Evolutionary conservation across 139 green algal genomes (phyloP).

Genomic region (Tetraselmis chui): DNA sequence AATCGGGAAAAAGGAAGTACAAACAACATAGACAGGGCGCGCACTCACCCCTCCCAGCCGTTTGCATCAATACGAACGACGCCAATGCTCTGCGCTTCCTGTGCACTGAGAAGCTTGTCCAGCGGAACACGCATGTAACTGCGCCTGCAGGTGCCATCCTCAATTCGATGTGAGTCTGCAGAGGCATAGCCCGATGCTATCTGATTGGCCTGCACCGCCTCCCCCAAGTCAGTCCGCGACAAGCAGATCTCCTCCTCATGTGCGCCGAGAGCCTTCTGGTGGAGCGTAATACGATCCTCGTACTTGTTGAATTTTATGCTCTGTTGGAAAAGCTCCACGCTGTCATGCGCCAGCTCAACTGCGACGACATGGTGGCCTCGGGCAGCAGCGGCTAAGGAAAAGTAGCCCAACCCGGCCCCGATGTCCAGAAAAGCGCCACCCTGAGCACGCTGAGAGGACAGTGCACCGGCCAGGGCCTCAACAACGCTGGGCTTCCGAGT

Average conservation of each 20-base stretch:
- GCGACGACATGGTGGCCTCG: constrained; percentile 59
- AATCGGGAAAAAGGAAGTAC: background rate
- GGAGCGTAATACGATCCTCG: background rate
- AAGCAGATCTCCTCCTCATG: background rate
- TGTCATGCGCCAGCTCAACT: constrained; percentile 54
- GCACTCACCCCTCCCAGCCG: background rate
- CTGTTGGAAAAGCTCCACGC: background rate
- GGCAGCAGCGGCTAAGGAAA: constrained; percentile 67
- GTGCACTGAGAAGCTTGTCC: background rate
- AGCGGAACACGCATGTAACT: background rate
- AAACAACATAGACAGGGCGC: too few relatives aligned
- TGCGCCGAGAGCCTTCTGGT: background rate
- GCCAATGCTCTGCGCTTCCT: background rate
- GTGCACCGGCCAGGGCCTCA: constrained; percentile 66
- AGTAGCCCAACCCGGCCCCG: constrained; percentile 65
- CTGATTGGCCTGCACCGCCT: background rate
- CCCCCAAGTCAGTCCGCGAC: background rate
- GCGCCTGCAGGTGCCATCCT: background rate
- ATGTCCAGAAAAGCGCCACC: constrained; percentile 61
- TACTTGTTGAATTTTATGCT: background rate
- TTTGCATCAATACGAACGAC: background rate
- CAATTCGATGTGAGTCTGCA: background rate
- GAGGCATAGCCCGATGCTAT: background rate
- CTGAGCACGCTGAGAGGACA: constrained; percentile 32
- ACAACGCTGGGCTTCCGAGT: constrained; percentile 44